These are phyloP conservation scores for Annona squamosa DNA, from an alignment of 164 flowering plant genomes.

Conservation along the genomic window DNA sequence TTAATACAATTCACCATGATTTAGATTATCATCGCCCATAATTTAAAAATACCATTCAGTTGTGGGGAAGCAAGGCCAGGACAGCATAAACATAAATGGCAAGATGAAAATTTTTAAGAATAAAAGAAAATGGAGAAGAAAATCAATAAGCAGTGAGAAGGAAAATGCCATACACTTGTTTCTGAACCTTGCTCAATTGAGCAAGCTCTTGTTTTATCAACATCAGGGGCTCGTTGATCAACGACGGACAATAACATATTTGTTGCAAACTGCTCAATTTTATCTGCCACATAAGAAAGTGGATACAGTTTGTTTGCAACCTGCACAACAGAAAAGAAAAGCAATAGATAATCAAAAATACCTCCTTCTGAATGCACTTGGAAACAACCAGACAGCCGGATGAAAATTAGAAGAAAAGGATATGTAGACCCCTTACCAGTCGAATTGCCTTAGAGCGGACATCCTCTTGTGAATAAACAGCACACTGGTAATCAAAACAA, in stretches of 20 bases:
- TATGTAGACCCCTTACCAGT: constrained; percentile 46
- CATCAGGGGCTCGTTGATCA: constrained; percentile 37
- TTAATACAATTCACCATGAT: too few species aligned
- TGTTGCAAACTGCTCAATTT: constrained; percentile 77
- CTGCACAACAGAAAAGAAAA: constrained; percentile 25
- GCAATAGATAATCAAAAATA: neutral
- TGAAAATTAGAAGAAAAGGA: too few species aligned
- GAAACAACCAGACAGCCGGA: neutral
- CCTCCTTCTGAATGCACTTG: neutral
- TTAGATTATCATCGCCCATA: too few species aligned
- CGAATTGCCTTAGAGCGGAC: constrained; percentile 86
- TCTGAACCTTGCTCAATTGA: constrained; percentile 37
- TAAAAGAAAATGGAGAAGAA: neutral
- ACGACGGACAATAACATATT: constrained; percentile 69
- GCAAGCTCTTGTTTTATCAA: constrained; percentile 31
- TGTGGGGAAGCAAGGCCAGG: too few species aligned
- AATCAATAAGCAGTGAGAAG: neutral
- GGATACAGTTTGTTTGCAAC: constrained; percentile 89
- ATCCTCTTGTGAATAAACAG: constrained; percentile 83
- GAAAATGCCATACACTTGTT: constrained; percentile 38
- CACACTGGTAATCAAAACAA: constrained; percentile 52
- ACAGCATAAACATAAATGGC: too few species aligned
- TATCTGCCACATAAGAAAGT: constrained; percentile 45
- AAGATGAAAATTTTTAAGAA: too few species aligned
- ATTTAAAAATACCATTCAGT: too few species aligned